Conservation (phyloP, 306 rosid genomes). For the Castanospermum australe region DNA sequence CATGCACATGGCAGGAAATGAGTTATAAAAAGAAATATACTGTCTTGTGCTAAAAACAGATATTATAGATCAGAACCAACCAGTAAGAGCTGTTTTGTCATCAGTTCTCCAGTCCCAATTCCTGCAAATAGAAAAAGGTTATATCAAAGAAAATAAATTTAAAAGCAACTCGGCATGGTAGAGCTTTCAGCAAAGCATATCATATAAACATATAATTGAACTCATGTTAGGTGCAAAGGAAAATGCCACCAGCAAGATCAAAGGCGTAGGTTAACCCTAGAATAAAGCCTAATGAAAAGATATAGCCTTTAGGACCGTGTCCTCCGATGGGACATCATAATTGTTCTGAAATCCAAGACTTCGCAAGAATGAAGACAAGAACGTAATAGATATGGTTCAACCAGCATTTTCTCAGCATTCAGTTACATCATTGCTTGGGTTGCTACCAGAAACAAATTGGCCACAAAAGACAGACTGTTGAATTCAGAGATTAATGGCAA, state of each 20-base stretch:
- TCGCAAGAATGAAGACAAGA: not conserved
- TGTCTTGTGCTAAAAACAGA: slow-evolving; percentile 5
- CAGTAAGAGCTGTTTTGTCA: slow-evolving; percentile 97
- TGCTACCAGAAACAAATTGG: not conserved
- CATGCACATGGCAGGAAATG: slow-evolving; percentile 19
- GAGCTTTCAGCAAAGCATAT: slow-evolving; percentile 11
- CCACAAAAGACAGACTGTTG: not conserved
- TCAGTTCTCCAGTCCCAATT: slow-evolving; percentile 97
- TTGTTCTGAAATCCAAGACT: not conserved
- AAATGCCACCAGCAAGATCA: slow-evolving; percentile 27
- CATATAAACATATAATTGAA: not conserved
- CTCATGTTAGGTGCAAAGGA: not conserved
- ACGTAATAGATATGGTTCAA: not conserved
- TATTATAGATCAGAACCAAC: slow-evolving; percentile 50
- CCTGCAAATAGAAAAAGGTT: slow-evolving; percentile 53
- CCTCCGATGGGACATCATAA: not conserved
- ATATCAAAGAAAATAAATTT: slow-evolving; percentile 22
- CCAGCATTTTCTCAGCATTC: slow-evolving; percentile 10
- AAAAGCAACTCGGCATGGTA: not conserved
- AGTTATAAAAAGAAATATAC: slow-evolving; percentile 2
- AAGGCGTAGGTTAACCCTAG: not conserved
- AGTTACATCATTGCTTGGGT: not conserved
- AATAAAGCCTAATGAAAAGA: not conserved
- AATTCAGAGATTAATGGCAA: not conserved
- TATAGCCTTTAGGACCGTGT: not conserved